Evolutionary conservation across 2,329 filamentous ascomycete species (phyloP), one percentile per base, ranked within the genome.

Genomic region (Nemania sp.): DNA sequence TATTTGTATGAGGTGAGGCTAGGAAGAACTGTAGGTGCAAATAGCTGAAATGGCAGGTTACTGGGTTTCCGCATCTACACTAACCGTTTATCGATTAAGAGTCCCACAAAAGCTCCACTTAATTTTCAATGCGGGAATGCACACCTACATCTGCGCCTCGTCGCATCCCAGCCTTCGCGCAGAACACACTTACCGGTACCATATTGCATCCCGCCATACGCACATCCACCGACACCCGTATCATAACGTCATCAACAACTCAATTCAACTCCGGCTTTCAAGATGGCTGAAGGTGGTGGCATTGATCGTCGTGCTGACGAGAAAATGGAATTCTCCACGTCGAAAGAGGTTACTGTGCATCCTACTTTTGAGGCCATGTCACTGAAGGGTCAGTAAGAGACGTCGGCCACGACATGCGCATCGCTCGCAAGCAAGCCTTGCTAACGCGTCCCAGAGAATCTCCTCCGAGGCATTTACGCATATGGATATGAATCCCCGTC

Each of bases 401-500:
- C 14, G 15, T 31, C 22, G 6, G 14, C 24, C 17, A 8, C 11
- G 3, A 28, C 20, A n/a, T 28, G 7, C 9, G 9, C n/a, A 30
- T 30, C 28, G 8, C 17, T 30, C 28, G 8, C 17, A 34, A 19
- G 17, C 19, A 12, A 51, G 22, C 8, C n/a, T 22, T 19, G 40
- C 41, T 42, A 49, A 58, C 49, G 15, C n/a, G 1, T 11, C 12
- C 24, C 57, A 84, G 93, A 97, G 74, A 96, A 95, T 69, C 86
- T 99, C 30, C 85, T 99, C 62, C 92, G 94, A 63, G 94, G 94
- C 61, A 93, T 99, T 71, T 99, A 99, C 71, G 94, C 94, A 30
- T 99, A 99, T 67, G 94, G 94, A 61, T 99, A 97, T 76, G 94
- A 99, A 73, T 97, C 94, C 2, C 94, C 94, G 11, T 99, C 94